Evolutionary conservation across 306 rosid species (phyloP).

Genomic region (Begonia fuchsioides): DNA sequence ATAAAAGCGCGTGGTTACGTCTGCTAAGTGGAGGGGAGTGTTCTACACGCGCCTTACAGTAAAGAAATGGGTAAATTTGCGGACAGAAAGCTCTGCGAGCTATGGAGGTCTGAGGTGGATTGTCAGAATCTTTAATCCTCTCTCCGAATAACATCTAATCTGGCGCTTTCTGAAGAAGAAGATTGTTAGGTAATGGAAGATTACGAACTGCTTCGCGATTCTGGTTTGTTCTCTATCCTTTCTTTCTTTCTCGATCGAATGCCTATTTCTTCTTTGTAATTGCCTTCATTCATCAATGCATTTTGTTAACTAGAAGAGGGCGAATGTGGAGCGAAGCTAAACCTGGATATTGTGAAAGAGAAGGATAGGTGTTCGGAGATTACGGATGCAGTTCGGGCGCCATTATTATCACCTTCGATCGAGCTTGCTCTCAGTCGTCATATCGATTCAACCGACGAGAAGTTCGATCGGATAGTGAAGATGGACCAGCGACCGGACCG

Average conservation of each 20-base stretch:
- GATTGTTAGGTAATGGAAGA: slow-evolving; percentile 7
- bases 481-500: slow-evolving; percentile 6
- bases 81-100: neutral
- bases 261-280: neutral
- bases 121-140: slow-evolving; percentile 31
- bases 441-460: slow-evolving; percentile 6
- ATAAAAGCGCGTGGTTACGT: no score
- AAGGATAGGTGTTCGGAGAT: slow-evolving; percentile 4
- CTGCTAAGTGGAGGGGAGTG: no score
- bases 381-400: slow-evolving; percentile 2
- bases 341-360: slow-evolving; percentile 13
- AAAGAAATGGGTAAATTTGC: neutral
- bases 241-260: neutral
- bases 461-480: neutral
- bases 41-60: no score
- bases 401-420: slow-evolving; percentile 11
- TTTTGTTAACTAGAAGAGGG: slow-evolving; percentile 1
- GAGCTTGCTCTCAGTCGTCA: slow-evolving; percentile 27
- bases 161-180: slow-evolving; percentile 2
- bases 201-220: slow-evolving; percentile 8
- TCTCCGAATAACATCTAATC: neutral
- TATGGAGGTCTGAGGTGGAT: slow-evolving; percentile 3
- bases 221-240: slow-evolving; percentile 4
- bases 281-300: neutral
- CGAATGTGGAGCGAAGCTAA: slow-evolving; percentile 13